These are phyloP conservation scores for Sporobolomyces pararoseus DNA, from an alignment of 768 basidiomycete species.

Conservation along the genomic window DNA sequence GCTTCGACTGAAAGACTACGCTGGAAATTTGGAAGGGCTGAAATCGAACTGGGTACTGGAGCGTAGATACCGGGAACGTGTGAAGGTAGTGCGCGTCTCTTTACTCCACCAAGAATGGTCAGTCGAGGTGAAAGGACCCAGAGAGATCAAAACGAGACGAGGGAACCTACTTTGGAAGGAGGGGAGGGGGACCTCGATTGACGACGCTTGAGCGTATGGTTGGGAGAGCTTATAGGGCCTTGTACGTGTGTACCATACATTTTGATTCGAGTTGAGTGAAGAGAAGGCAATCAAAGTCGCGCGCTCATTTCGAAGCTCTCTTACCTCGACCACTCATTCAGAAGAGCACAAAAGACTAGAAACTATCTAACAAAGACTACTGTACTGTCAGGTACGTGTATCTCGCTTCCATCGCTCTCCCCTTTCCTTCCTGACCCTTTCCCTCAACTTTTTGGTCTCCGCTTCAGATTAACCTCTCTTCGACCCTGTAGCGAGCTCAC, in stretches of 20 bases:
- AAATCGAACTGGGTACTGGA: background rate
- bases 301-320: too few relatives aligned
- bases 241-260: background rate
- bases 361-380: too few relatives aligned
- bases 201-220: background rate
- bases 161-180: conserved; percentile 21
- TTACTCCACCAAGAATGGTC: background rate
- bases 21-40: background rate
- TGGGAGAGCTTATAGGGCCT: background rate
- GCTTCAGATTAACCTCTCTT: too few relatives aligned
- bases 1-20: conserved; percentile 15
- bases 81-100: background rate
- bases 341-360: too few relatives aligned
- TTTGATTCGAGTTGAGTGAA: background rate
- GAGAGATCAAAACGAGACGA: conserved; percentile 12
- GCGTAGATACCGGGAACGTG: background rate
- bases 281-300: background rate
- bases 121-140: background rate
- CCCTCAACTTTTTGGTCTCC: too few relatives aligned
- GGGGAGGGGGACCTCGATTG: background rate
- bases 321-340: too few relatives aligned
- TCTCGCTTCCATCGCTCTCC: too few relatives aligned
- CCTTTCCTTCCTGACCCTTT: too few relatives aligned
- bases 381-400: too few relatives aligned
- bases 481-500: too few relatives aligned